Evolutionary conservation across 805 yeast genomes (phyloP), one percentile per base, ranked within the genome.

Genomic region (Candida germanica): DNA sequence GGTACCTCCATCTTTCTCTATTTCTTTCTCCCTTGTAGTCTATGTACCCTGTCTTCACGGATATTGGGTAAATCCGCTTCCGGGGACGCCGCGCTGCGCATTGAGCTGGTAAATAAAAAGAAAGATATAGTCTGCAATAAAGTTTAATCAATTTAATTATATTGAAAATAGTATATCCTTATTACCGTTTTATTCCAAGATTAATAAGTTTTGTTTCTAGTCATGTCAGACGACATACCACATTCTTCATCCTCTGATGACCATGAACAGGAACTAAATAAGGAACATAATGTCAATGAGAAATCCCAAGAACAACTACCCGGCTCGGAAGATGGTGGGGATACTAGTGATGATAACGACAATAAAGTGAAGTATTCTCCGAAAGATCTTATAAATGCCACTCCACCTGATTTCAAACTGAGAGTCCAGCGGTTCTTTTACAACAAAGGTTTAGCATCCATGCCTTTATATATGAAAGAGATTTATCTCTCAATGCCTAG

Each of bases 401-500:
- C 36, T 12, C 51, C 64, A 3, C 61, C 59, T 2, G 47, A 47
- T 33, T 48, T 53, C 30, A 49, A 44, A 29, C 50, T 43, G 31
- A 40, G 42, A 27, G 21, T 52, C 6, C 49, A 53, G 12, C 19
- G 40, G 20, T 50, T 35, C 25, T 46, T 55, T 11, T 58, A 50
- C 33, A 36, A 42, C 6, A 40, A 47, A 20, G 62, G 59, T 3
- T 24, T 48, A 39, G 58, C 54, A 5, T 44, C 43, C 15, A 48
- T 64, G 40, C 73, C 73, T 3, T 22, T 53, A 20, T 54, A 66
- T 36, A 37, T 64, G 46, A 50, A 60, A 51, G 48, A 65, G 21
- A 58, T 75, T 40, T 66, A 68, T 43, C 31, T 46, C 17, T 51
- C 50, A n/a, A 59, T 52, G 23, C 67, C 72, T 5, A 47, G 84